Evolutionary conservation across 73 alveolate genomes (phyloP).

Genomic region (Tetrahymena thermophila): DNA sequence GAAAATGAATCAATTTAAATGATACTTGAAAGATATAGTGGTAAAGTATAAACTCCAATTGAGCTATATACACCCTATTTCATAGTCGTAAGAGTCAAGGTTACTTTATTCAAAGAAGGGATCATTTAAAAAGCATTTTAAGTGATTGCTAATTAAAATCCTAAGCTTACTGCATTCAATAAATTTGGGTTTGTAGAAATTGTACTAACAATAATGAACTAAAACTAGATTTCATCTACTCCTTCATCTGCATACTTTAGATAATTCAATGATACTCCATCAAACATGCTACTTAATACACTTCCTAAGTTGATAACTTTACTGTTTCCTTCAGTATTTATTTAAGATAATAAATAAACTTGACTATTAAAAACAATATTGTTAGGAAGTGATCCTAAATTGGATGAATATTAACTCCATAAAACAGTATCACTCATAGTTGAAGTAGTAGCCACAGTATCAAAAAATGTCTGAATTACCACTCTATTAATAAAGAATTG

Average conservation of each 20-base stretch:
- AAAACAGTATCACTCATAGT: not conserved
- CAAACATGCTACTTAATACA: not conserved
- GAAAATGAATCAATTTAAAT: not conserved
- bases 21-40: not conserved
- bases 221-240: not conserved
- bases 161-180: not conserved
- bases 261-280: not conserved
- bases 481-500: not conserved
- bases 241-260: not conserved
- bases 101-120: not conserved
- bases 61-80: not conserved
- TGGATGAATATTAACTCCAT: not conserved
- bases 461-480: not conserved
- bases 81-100: not conserved
- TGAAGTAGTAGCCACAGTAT: not conserved
- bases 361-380: not conserved
- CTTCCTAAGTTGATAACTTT: not conserved
- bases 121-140: not conserved
- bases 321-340: not conserved
- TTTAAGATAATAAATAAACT: not conserved
- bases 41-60: not conserved
- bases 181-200: not conserved
- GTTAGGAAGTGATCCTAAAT: not conserved
- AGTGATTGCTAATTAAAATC: not conserved
- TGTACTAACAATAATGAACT: not conserved